Evolutionary conservation across 495 filamentous ascomycete genomes (phyloP), one percentile per base, ranked within the genome.

Genomic region (Filosporella fistucella): DNA sequence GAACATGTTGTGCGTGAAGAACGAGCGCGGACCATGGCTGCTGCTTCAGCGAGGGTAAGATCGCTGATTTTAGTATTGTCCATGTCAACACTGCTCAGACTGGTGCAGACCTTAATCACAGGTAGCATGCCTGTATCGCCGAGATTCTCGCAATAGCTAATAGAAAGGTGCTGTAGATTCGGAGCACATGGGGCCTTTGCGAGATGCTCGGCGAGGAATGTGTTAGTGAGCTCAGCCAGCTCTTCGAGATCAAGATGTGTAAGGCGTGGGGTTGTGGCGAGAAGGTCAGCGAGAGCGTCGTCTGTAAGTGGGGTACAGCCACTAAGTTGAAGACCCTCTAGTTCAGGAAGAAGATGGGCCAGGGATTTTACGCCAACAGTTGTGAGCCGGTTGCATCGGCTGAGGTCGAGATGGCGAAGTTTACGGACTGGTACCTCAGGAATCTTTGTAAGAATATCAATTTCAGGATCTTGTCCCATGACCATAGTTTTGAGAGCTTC

Each of bases 11-110:
- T 65, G 43, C 80, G 76, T 12, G 78, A 54, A 20, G 69, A 74
- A 21, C 91, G 85, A 41, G 75, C 67, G 24, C 85, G 77, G 8
- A 95, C 72, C 59, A 84, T 83, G 22, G 74, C 71, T 20, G 90
- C 87, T 1, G 91, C 91, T 69, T 96, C 93, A 52, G 82, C 78
- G 12, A 98, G 78, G n/a, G 85, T 80, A 5, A 95, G 74, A 54
- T 98, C 89, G 32, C 86, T 88, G 45, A 95, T 76, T 37, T 87
- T 82, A 2, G 93, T 98, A 63, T 97, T 97, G 64, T 98, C 93
- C 81, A 96, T 87, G 35, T 89, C 87, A 11, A 95, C 72, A 38
- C 71, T 86, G 32, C 68, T 66, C 12, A 97, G 74, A 14, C 68
- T 71, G 1, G 74, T 69, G 63, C 90, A 95, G 38, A 69, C 72